Evolutionary conservation across 1,284 basidiomycete genomes (phyloP).

Genomic region (Entoloma clypeatum): DNA sequence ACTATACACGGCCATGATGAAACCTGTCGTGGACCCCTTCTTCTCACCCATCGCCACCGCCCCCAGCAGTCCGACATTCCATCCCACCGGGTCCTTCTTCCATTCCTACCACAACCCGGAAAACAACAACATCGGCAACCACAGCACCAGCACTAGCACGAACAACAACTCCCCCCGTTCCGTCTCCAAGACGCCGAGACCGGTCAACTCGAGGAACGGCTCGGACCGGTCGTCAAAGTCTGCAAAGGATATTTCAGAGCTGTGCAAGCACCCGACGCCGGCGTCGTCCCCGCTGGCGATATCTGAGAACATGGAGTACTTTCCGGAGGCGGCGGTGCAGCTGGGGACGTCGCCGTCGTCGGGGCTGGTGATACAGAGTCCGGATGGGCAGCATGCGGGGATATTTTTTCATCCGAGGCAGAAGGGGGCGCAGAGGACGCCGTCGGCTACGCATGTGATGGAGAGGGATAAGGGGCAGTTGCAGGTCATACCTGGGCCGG

Average conservation of each 20-base stretch:
- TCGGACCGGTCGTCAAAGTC: constrained; percentile 61
- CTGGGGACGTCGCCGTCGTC: constrained; percentile 77
- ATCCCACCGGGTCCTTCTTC: constrained; percentile 42
- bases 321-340: constrained; percentile 71
- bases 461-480: constrained; percentile 43
- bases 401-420: constrained; percentile 89
- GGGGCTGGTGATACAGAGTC: constrained; percentile 88
- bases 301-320: constrained; percentile 83
- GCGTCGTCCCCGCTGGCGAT: constrained; percentile 67
- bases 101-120: constrained; percentile 25
- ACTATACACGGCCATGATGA: constrained; percentile 80
- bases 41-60: constrained; percentile 92
- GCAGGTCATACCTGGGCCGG: constrained; percentile 17
- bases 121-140: constrained; percentile 9
- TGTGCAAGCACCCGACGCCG: constrained; percentile 40
- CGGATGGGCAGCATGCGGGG: constrained; percentile 88
- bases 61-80: constrained; percentile 66
- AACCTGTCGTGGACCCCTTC: constrained; percentile 83
- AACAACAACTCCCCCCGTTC: constrained; percentile 27
- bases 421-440: constrained; percentile 34
- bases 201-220: constrained; percentile 48
- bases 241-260: constrained; percentile 40
- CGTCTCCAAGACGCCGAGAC: constrained; percentile 38
- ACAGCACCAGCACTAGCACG: constrained; percentile 10
- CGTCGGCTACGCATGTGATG: constrained; percentile 35